A percentile compares a stretch with the other conserved stretches of the same genome.
phyloP scores from a whole-genome alignment of 2,329 filamentous ascomycete species.

The Trichoderma atrobrunneum region DNA sequence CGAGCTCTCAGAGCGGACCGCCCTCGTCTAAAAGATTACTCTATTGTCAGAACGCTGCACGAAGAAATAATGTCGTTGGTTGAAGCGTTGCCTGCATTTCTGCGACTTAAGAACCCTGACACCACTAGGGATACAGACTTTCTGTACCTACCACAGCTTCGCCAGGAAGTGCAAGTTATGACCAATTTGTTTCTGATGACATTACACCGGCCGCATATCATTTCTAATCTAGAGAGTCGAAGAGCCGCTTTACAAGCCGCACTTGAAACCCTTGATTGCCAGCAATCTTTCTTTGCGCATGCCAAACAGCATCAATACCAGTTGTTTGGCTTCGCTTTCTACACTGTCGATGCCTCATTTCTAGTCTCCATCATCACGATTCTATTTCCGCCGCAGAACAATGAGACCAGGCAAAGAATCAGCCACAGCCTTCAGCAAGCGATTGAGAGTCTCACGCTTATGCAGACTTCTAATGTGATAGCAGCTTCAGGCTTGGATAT shows the following conservation, averaged over 20 bases:
- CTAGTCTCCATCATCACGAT: background rate
- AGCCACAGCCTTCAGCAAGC: background rate
- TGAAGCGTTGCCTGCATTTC: background rate
- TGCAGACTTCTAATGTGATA: background rate
- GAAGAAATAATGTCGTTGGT: background rate
- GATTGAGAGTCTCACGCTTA: background rate
- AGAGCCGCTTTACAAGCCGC: background rate
- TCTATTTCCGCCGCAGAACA: background rate
- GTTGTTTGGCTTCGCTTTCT: background rate
- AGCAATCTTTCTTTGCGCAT: background rate
- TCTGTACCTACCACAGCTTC: background rate
- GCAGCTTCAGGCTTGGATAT: background rate
- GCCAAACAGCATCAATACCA: background rate
- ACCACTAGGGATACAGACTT: background rate
- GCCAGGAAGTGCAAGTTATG: background rate
- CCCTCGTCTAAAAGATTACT: background rate
- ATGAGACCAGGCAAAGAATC: background rate
- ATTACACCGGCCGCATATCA: background rate
- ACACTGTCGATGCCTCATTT: background rate
- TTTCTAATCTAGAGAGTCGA: background rate
- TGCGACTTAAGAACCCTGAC: background rate
- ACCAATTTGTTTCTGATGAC: background rate
- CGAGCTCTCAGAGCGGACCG: background rate
- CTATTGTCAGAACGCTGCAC: background rate
- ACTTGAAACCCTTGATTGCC: background rate